Evolutionary conservation across 306 rosid species (phyloP).

Genomic region (Vachellia pachyceras): DNA sequence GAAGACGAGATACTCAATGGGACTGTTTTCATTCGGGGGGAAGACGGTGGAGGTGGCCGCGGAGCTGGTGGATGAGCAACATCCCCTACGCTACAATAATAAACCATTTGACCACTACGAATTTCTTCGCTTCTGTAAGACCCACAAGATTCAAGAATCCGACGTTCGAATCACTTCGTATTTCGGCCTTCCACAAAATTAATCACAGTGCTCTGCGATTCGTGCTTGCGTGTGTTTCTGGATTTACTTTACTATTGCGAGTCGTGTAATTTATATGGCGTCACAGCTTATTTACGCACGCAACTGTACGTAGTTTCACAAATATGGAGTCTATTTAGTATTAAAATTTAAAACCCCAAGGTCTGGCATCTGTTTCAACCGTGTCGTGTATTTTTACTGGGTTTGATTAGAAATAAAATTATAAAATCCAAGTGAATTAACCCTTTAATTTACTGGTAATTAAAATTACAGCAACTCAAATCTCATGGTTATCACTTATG

Average conservation of each 20-base stretch:
- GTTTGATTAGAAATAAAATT: neutral
- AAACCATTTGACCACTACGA: constrained; percentile 45
- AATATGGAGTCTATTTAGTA: no score
- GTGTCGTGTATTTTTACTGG: no score
- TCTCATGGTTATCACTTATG: neutral
- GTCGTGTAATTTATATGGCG: neutral
- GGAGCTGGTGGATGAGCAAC: constrained; percentile 36
- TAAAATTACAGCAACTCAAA: no score
- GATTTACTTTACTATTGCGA: neutral
- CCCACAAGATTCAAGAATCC: no score
- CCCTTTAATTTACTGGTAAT: no score
- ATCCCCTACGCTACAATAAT: constrained; percentile 37
- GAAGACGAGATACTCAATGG: neutral
- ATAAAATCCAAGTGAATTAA: no score
- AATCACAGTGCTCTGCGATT: no score
- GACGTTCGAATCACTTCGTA: no score
- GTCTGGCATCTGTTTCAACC: no score
- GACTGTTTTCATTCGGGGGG: constrained; percentile 40
- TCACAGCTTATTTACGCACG: neutral
- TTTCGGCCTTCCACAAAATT: no score
- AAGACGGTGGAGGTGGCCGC: constrained; percentile 20
- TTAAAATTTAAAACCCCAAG: no score
- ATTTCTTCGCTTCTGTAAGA: constrained; percentile 26
- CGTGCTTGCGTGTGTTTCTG: neutral
- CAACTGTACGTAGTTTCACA: no score